Evolutionary conservation across 345 rosid species (phyloP), one percentile per base, ranked within the genome.

Genomic region (Salix dunnii): DNA sequence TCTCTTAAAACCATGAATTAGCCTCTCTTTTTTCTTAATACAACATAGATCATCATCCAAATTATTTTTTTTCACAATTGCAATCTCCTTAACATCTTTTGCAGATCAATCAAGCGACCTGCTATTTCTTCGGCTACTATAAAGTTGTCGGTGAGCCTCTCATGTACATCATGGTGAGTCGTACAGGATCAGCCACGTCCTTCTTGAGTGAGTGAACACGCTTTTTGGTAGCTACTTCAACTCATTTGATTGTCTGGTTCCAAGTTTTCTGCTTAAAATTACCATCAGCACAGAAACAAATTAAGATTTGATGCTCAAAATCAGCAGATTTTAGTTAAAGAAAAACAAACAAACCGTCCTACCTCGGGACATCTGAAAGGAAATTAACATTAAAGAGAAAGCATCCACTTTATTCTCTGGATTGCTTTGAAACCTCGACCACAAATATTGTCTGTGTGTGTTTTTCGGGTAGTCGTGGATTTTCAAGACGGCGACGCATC

Each of bases 81-180:
- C 36, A 35, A 35, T 35, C 36, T 35, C 36, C 36, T 35, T 5
- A 0, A 35, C 36, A 35, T 35, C 36, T 35, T 5, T 35, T 5
- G 36, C 36, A 35, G 46, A 40, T 42, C 46, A 11, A 42, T 42
- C 46, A 0, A 42, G 14, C 0, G 13, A 58, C 62, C 61, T 55
- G 0, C 28, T 53, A n/a, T n/a, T n/a, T 55, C 62, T n/a, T 55
- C 23, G 62, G 14, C 5, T 55, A 14, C 42, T 49, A 21, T 27
- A 11, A n/a, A 65, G 16, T 27, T 13, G 36, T 8, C 27, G 31
- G n/a, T 36, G 51, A 31, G 25, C 67, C 55, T 21, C 3, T 23
- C 23, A 7, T 31, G 36, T 40, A n/a, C n/a, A 72, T 49, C 60
- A 18, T 70, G 35, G 78, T 70, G 80, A 76, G 75, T 13, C 76